Evolutionary conservation across 345 rosid genomes (phyloP).

Genomic region (Nasturtium officinale): DNA sequence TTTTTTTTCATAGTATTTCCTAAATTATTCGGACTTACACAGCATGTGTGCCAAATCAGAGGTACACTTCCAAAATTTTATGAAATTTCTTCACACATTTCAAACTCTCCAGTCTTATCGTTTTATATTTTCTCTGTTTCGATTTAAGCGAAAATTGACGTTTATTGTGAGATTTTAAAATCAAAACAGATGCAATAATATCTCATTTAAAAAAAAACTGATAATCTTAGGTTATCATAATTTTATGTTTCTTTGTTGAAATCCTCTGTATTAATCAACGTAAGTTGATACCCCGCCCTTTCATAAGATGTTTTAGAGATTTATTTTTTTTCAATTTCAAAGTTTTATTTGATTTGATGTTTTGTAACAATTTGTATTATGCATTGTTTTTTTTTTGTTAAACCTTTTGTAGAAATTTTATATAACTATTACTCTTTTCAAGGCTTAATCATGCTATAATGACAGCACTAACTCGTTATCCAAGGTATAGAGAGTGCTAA

Average conservation of each 20-base stretch:
- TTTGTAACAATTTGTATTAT: no score
- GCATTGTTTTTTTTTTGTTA: no score
- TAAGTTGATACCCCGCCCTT: no score
- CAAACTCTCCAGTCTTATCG: neutral
- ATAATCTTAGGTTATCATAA: no score
- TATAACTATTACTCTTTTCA: neutral
- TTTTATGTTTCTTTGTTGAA: no score
- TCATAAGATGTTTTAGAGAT: no score
- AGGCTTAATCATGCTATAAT: constrained; percentile 30
- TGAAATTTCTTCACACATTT: neutral
- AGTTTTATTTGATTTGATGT: no score
- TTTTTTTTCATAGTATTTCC: neutral
- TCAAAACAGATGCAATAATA: no score
- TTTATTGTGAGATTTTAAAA: no score
- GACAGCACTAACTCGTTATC: constrained; percentile 9
- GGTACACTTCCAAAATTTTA: neutral
- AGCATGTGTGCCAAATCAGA: constrained; percentile 31
- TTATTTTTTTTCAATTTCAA: no score
- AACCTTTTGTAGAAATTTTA: neutral
- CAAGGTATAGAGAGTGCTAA: constrained; percentile 16
- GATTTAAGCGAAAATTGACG: neutral
- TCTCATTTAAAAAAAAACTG: neutral
- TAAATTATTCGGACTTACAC: constrained; percentile 10
- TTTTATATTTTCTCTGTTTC: neutral
- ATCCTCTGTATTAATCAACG: no score